Conservation (phyloP, 164 flowering plant genomes). For the Aristolochia fimbriata region DNA sequence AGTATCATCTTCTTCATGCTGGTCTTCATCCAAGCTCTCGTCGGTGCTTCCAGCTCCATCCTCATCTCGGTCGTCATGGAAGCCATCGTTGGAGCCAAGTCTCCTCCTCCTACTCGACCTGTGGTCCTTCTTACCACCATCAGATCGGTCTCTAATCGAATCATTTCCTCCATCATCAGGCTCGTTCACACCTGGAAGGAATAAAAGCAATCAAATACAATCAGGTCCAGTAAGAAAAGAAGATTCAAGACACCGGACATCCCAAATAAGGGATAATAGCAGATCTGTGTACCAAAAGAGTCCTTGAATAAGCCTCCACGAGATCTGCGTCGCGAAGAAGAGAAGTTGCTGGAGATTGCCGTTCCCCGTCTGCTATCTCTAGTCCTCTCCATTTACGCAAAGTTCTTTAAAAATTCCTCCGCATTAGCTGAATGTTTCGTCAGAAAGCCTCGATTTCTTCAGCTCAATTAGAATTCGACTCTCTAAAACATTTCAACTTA, state of each 20-base stretch:
- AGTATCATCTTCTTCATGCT: slow-evolving; percentile 8
- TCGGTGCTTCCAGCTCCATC: slow-evolving; percentile 3
- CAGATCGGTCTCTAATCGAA: slow-evolving; percentile 3
- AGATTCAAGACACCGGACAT: too few relatives aligned
- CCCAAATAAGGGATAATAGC: neutral
- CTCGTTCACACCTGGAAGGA: neutral
- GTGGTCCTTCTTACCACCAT: slow-evolving; percentile 2
- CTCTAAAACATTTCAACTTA: neutral
- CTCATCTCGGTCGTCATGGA: slow-evolving; percentile 5
- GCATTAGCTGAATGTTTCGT: slow-evolving; percentile 2
- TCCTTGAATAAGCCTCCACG: slow-evolving; percentile 3
- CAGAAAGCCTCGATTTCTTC: neutral
- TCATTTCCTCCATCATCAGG: slow-evolving; percentile 7
- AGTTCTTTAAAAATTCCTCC: slow-evolving; percentile 1
- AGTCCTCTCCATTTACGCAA: slow-evolving; percentile 10
- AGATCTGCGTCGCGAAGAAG: slow-evolving; percentile 11
- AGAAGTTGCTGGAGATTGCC: slow-evolving; percentile 3
- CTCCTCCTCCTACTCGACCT: slow-evolving; percentile 9
- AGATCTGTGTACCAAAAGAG: slow-evolving; percentile 6
- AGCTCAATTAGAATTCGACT: neutral
- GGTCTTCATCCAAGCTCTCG: slow-evolving; percentile 10
- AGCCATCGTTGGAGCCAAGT: slow-evolving; percentile 3
- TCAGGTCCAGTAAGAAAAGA: neutral
- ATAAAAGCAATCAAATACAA: neutral
- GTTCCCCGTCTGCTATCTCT: slow-evolving; percentile 11